Percentiles rank a stretch among this genome's conserved stretches.
phyloP scores from a whole-genome alignment of 2,329 filamentous ascomycete genomes.

The Colletotrichum salicis region DNA sequence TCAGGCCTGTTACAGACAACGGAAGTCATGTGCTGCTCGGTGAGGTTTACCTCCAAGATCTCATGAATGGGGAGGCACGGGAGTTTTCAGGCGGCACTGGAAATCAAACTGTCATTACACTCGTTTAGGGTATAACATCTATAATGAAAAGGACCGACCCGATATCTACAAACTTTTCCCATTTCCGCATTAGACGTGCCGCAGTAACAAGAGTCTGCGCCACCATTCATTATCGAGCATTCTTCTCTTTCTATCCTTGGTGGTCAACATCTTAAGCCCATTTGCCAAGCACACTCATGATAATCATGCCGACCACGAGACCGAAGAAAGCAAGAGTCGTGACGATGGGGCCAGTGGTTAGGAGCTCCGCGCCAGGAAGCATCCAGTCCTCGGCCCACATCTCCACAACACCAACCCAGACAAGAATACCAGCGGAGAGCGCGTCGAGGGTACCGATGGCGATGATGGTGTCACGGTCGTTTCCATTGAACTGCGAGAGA shows the following conservation, averaged over 20 bases:
- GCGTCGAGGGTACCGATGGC: slow-evolving; percentile 80
- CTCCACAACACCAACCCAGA: slow-evolving; percentile 84
- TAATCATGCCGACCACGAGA: slow-evolving; percentile 69
- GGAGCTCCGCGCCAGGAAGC: slow-evolving; percentile 61
- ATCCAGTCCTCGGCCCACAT: slow-evolving; percentile 84
- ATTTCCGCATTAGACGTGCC: neutral
- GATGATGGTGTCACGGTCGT: slow-evolving; percentile 73
- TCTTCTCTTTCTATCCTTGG: neutral
- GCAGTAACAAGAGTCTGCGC: neutral
- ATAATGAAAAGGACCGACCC: slow-evolving; percentile 22
- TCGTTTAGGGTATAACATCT: slow-evolving; percentile 25
- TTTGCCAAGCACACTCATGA: slow-evolving; percentile 80
- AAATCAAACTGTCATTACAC: slow-evolving; percentile 20
- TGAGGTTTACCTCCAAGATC: neutral
- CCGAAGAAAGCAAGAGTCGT: slow-evolving; percentile 62
- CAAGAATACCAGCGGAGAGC: slow-evolving; percentile 77
- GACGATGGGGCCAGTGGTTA: slow-evolving; percentile 58
- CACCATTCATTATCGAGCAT: slow-evolving; percentile 5
- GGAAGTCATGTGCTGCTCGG: neutral
- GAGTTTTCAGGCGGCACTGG: neutral
- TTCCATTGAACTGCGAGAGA: slow-evolving; percentile 77
- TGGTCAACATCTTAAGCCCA: slow-evolving; percentile 66
- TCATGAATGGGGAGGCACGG: neutral
- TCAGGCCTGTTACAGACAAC: neutral
- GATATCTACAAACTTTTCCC: slow-evolving; percentile 3